These are phyloP conservation scores for Tranzscheliella williamsii DNA, from an alignment of 1,284 basidiomycete genomes.

Conservation along the genomic window DNA sequence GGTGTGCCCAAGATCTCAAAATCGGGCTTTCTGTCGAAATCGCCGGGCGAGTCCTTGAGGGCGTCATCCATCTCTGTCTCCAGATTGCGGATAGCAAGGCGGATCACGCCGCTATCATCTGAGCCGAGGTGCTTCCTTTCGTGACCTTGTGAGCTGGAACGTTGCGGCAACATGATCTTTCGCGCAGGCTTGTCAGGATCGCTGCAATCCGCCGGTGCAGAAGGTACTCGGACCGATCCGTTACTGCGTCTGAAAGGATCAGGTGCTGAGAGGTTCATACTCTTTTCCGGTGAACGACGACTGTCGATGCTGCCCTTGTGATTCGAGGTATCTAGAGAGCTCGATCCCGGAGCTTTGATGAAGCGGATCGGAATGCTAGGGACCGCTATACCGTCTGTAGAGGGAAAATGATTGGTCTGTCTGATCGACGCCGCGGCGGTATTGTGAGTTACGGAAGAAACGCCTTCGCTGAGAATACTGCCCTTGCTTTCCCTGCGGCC, in stretches of 20 bases:
- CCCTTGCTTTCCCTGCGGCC: slow-evolving; percentile 18
- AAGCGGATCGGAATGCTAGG: slow-evolving; percentile 28
- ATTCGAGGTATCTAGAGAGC: too few species aligned
- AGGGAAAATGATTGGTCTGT: slow-evolving; percentile 8
- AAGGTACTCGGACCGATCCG: slow-evolving; percentile 8
- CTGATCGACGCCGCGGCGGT: slow-evolving; percentile 6
- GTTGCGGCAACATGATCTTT: slow-evolving; percentile 18
- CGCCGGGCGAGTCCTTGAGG: slow-evolving; percentile 24
- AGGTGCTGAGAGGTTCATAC: neutral
- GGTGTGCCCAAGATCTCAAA: slow-evolving; percentile 1
- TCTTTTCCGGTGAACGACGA: neutral
- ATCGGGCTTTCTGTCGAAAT: slow-evolving; percentile 19
- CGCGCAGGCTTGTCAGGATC: slow-evolving; percentile 6
- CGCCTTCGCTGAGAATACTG: slow-evolving; percentile 11
- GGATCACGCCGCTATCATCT: slow-evolving; percentile 26
- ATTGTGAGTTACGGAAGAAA: slow-evolving; percentile 9
- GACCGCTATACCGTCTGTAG: slow-evolving; percentile 15
- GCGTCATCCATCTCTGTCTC: slow-evolving; percentile 46
- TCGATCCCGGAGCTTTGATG: too few species aligned
- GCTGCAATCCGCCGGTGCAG: slow-evolving; percentile 16
- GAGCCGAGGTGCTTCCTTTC: slow-evolving; percentile 14
- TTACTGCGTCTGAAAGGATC: neutral
- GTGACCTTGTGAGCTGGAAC: slow-evolving; percentile 31
- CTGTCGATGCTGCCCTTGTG: too few species aligned
- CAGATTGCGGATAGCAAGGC: slow-evolving; percentile 35